phyloP scores from a whole-genome alignment of 805 yeast species.

The Yarrowia bubula region DNA sequence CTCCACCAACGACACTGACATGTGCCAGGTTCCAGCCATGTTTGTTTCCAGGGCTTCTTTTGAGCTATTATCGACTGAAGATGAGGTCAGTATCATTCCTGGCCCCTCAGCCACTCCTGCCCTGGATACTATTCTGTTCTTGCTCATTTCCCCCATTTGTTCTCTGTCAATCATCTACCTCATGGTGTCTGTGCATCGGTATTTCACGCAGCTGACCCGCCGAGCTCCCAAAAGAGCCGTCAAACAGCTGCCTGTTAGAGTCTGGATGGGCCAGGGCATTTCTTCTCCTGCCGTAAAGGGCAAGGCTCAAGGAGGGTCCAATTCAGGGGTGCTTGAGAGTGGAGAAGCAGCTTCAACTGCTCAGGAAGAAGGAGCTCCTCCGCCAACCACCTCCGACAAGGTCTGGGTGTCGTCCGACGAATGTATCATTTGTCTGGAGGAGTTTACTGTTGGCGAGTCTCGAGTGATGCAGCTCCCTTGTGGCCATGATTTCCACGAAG shows the following conservation, averaged over 20 bases:
- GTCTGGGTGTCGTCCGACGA: constrained; percentile 48
- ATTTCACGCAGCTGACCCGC: constrained; percentile 38
- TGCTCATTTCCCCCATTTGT: constrained; percentile 44
- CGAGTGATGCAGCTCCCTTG: constrained; percentile 56
- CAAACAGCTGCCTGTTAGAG: constrained; percentile 40
- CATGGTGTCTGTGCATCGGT: constrained; percentile 40
- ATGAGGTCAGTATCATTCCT: constrained; percentile 32
- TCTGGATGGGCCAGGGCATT: constrained; percentile 35
- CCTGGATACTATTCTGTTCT: constrained; percentile 41
- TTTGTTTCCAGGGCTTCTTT: constrained; percentile 51
- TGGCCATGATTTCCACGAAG: constrained; percentile 58
- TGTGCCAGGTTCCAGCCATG: constrained; percentile 50
- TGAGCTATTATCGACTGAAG: constrained; percentile 32
- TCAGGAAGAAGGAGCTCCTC: background rate
- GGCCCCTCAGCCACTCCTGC: constrained; percentile 37
- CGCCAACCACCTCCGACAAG: constrained; percentile 33
- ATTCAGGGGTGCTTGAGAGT: background rate
- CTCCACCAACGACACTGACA: constrained; percentile 46
- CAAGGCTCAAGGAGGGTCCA: background rate
- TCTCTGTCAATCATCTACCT: constrained; percentile 42
- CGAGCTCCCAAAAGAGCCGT: constrained; percentile 43
- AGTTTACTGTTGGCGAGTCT: constrained; percentile 48
- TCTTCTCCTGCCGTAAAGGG: background rate
- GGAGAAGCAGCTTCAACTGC: background rate
- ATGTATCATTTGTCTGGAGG: constrained; percentile 61